Conservation (phyloP, 2,329 filamentous ascomycete genomes). For the Fusarium coicis region DNA sequence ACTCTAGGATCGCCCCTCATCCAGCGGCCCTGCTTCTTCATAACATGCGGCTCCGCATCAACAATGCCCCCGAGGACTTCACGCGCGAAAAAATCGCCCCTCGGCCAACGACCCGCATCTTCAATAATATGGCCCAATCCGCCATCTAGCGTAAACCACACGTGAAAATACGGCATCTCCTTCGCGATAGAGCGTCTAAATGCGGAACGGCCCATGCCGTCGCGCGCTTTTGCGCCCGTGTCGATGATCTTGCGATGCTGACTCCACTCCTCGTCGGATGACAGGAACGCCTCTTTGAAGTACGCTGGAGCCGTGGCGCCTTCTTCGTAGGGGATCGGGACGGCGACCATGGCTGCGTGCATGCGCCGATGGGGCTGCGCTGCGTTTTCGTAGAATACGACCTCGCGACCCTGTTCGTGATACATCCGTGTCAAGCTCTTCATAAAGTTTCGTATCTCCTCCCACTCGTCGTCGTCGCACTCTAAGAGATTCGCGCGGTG, state of each 20-base stretch:
- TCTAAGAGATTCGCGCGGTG: slow-evolving; percentile 93
- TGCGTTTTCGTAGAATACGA: slow-evolving; percentile 98
- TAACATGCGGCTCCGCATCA: slow-evolving; percentile 80
- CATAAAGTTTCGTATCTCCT: slow-evolving; percentile 99
- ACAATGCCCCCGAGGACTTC: slow-evolving; percentile 95
- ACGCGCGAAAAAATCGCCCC: slow-evolving; percentile 89
- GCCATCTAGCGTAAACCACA: slow-evolving; percentile 93
- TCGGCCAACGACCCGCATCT: slow-evolving; percentile 85
- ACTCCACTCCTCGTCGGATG: slow-evolving; percentile 90
- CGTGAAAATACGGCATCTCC: slow-evolving; percentile 99
- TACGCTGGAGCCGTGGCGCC: slow-evolving; percentile 93
- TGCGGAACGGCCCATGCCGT: slow-evolving; percentile 77
- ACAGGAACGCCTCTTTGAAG: slow-evolving; percentile 93
- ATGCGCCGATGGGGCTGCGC: slow-evolving; percentile 79
- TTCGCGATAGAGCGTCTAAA: slow-evolving; percentile 87
- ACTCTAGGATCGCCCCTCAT: slow-evolving; percentile 73
- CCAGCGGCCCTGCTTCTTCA: slow-evolving; percentile 94
- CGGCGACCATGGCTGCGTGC: slow-evolving; percentile 86
- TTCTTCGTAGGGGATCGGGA: slow-evolving; percentile 91
- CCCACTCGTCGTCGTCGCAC: slow-evolving; percentile 99
- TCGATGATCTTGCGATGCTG: slow-evolving; percentile 97
- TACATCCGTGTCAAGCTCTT: slow-evolving; percentile 95
- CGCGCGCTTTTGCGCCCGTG: slow-evolving; percentile 73
- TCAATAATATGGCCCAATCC: slow-evolving; percentile 94
- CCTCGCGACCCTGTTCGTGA: slow-evolving; percentile 89